These are phyloP conservation scores for Tuctoria greenei DNA, from an alignment of 176 grass and related monocot species.

Conservation along the genomic window DNA sequence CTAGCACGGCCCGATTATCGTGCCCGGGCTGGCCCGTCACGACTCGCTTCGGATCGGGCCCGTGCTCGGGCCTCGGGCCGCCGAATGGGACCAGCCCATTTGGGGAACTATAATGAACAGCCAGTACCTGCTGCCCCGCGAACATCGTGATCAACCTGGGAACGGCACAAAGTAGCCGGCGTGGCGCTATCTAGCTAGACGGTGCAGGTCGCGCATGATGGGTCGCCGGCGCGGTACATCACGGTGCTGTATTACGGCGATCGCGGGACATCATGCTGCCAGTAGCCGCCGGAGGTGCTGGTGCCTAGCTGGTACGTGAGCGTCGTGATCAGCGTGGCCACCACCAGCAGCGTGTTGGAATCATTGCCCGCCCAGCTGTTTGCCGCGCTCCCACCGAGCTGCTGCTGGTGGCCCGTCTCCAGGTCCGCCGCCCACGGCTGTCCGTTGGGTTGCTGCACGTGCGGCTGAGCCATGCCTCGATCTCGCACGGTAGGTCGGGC, in stretches of 20 bases:
- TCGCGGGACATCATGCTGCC: conserved; percentile 33
- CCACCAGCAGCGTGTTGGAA: conserved; percentile 48
- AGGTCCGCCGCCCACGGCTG: too few species aligned
- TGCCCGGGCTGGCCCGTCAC: too few species aligned
- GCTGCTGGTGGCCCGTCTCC: conserved; percentile 35
- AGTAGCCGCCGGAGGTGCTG: conserved; percentile 49
- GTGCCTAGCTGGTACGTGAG: conserved; percentile 58
- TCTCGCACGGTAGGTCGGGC: not conserved
- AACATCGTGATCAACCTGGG: too few species aligned
- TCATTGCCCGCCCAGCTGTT: conserved; percentile 53
- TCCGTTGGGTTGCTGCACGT: conserved; percentile 28
- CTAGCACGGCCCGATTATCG: too few species aligned
- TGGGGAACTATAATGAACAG: too few species aligned
- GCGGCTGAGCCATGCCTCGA: conserved; percentile 10
- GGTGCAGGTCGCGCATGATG: conserved; percentile 61
- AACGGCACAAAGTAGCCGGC: too few species aligned
- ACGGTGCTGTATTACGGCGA: not conserved
- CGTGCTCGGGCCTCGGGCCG: too few species aligned
- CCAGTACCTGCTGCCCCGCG: too few species aligned
- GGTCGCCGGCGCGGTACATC: conserved; percentile 40
- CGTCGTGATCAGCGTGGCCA: conserved; percentile 59
- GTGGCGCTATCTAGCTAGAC: too few species aligned
- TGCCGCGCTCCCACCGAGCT: not conserved
- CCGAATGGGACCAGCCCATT: too few species aligned
- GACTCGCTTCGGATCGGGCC: too few species aligned